Evolutionary conservation across 306 rosid genomes (phyloP), one percentile per base, ranked within the genome.

Genomic region (Begonia masoniana): DNA sequence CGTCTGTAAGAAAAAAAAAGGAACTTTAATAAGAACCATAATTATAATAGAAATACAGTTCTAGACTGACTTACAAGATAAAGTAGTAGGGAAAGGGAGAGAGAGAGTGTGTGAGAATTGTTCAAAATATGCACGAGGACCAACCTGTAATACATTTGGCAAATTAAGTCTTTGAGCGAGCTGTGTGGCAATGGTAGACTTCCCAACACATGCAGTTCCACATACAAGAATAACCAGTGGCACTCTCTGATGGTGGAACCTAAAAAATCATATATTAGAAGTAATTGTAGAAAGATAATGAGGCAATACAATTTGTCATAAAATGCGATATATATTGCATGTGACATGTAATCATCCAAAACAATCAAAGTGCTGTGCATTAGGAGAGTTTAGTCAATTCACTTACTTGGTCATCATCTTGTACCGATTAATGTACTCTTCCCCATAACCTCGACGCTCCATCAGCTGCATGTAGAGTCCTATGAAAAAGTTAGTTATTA

Each of bases 151-250:
- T 47, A 89, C 97, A 67, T 89, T 89, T 39, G 97, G 97, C 73
- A 89, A 71, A 69, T 89, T 89, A 50, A 89, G 85, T 80, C 95
- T 80, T 69, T 89, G 94, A 4, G 97, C 97, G 36, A 89, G 91
- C 74, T 82, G 97, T 63, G 95, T 85, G 59, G 97, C 95, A 62
- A 89, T 82, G 68, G 97, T 89, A 49, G 97, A 89, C 82, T 85
- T 85, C 64, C 97, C 97, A 19, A 85, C 94, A 76, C 97, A 85
- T 50, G 97, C 94, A 53, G 95, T 85, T 72, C 97, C 97, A 65
- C 97, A 89, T 10, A 89, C 95, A 73, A 89, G 97, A 68, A 89
- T 80, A 59, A 89, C 95, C 45, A 89, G 64, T 52, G 97, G 95
- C 57, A 89, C 97, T 64, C 95, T 71, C 71, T 85, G 97, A 74